Evolutionary conservation across 2,329 filamentous ascomycete genomes (phyloP).

Genomic region (Clathrospora elynae): DNA sequence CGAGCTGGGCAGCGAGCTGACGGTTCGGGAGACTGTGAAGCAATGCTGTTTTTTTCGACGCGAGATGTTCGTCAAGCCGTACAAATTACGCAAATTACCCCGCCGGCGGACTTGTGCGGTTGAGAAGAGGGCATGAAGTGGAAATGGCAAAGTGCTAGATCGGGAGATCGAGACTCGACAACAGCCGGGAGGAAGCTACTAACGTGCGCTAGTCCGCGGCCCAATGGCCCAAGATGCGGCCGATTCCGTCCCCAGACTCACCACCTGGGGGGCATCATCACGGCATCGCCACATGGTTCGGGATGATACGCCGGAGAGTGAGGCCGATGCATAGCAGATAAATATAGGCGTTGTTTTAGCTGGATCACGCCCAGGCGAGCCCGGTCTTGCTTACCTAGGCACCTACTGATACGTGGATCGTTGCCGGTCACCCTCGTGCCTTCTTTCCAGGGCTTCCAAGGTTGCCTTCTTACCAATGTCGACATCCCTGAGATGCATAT

Average conservation of each 20-base stretch:
- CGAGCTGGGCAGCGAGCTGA: conserved; percentile 6
- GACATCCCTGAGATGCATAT: background rate
- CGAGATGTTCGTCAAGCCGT: background rate
- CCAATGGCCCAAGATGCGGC: conserved; percentile 19
- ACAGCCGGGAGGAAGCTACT: conserved; percentile 11
- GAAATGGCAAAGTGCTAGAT: conserved; percentile 13
- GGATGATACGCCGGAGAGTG: conserved; percentile 22
- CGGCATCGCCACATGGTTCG: conserved; percentile 19
- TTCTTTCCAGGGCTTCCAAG: background rate
- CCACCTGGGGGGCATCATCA: conserved; percentile 24
- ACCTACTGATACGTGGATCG: too few species aligned
- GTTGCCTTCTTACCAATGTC: background rate
- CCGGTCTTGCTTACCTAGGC: too few species aligned
- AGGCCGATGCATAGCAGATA: too few species aligned
- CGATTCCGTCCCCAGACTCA: conserved; percentile 10
- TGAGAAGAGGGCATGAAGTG: conserved; percentile 11
- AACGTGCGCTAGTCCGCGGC: conserved; percentile 14
- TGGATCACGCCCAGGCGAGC: too few species aligned
- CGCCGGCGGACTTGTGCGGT: conserved; percentile 10
- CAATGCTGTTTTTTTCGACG: background rate
- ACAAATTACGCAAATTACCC: background rate
- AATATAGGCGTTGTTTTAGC: too few species aligned
- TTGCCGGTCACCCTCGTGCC: background rate
- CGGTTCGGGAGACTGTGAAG: conserved; percentile 1
- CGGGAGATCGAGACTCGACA: conserved; percentile 26